These are phyloP conservation scores for Chrysanthemum seticuspe DNA, from an alignment of 129 eudicot genomes.

Conservation along the genomic window DNA sequence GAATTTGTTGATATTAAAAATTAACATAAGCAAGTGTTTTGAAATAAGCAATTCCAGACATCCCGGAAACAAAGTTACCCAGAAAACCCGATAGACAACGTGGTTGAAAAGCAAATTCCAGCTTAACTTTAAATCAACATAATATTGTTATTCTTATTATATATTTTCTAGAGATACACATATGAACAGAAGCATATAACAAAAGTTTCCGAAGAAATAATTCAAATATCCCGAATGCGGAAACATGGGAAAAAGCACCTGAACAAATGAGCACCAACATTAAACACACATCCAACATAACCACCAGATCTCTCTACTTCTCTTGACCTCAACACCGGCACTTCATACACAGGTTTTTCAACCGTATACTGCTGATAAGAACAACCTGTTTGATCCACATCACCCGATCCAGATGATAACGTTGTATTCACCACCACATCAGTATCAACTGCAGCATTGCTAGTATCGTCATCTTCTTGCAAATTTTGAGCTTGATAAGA, in stretches of 20 bases:
- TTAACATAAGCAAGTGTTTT: too few species aligned
- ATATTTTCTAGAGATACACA: background rate
- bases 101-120: too few species aligned
- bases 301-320: conserved; percentile 39
- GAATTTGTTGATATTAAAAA: too few species aligned
- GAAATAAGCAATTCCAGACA: too few species aligned
- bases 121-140: too few species aligned
- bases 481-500: conserved; percentile 24
- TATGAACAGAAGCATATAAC: background rate
- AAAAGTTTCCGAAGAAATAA: background rate
- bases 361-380: conserved; percentile 51
- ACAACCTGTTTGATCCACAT: conserved; percentile 8
- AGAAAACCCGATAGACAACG: too few species aligned
- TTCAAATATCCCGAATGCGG: conserved; percentile 28
- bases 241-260: conserved; percentile 62
- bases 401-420: conserved; percentile 9
- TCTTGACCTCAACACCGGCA: conserved; percentile 25
- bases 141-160: too few species aligned
- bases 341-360: conserved; percentile 33
- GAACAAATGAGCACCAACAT: conserved; percentile 40
- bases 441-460: background rate
- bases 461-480: conserved; percentile 13
- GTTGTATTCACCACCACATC: background rate
- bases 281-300: conserved; percentile 50
- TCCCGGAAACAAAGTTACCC: too few species aligned